Conservation (phyloP, 2,329 filamentous ascomycete genomes). For the Fusarium zealandicum region DNA sequence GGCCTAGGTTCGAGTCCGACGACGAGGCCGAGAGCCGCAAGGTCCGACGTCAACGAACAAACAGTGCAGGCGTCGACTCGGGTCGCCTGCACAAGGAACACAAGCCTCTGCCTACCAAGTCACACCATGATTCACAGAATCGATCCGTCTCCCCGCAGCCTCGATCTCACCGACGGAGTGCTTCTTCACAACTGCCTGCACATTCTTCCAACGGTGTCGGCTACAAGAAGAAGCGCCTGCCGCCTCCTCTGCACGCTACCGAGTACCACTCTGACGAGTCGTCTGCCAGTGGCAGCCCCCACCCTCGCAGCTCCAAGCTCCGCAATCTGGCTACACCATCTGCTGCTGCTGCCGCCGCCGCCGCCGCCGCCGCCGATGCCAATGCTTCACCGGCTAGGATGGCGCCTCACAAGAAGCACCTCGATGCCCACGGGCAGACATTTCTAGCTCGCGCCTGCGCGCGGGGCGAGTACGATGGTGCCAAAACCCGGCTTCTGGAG, state of each 20-base stretch:
- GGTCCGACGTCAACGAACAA: slow-evolving; percentile 60
- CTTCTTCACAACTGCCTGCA: slow-evolving; percentile 68
- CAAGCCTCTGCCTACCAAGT: slow-evolving; percentile 44
- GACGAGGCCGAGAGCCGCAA: slow-evolving; percentile 64
- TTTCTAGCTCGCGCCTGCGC: slow-evolving; percentile 89
- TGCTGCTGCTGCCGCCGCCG: slow-evolving; percentile 50
- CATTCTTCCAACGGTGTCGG: slow-evolving; percentile 62
- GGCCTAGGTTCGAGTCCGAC: slow-evolving; percentile 62
- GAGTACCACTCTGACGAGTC: slow-evolving; percentile 75
- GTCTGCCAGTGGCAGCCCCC: slow-evolving; percentile 66
- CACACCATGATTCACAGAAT: slow-evolving; percentile 43
- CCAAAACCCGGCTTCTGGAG: slow-evolving; percentile 76
- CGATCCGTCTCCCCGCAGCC: slow-evolving; percentile 67
- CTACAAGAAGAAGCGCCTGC: slow-evolving; percentile 67
- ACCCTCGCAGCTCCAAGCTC: slow-evolving; percentile 64
- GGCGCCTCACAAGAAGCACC: slow-evolving; percentile 79
- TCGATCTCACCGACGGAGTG: slow-evolving; percentile 67
- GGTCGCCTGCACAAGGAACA: slow-evolving; percentile 44
- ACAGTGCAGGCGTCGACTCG: slow-evolving; percentile 52
- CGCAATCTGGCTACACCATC: slow-evolving; percentile 61
- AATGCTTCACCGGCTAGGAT: slow-evolving; percentile 73
- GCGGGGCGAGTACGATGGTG: slow-evolving; percentile 80
- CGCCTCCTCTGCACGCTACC: slow-evolving; percentile 66
- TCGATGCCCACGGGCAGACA: slow-evolving; percentile 92
- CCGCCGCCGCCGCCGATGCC: slow-evolving; percentile 62